A percentile compares a stretch with the other conserved stretches of the same genome.
phyloP scores from a whole-genome alignment of 108 stramenopile species.

The Cyclotella kingstonii region DNA sequence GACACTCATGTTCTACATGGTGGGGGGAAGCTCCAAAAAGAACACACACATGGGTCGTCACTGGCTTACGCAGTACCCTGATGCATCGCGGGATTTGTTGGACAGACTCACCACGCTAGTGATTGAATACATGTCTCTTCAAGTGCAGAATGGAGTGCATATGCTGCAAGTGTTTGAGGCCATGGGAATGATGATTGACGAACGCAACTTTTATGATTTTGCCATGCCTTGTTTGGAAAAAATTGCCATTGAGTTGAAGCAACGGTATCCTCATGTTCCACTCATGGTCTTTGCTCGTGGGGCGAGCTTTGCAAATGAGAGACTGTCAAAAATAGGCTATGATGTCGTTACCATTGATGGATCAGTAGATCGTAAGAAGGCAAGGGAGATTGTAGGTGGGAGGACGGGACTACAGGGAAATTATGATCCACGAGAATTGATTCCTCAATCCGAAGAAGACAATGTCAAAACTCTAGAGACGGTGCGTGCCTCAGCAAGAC shows the following conservation, averaged over 20 bases:
- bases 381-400: conserved; percentile 57
- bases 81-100: conserved; percentile 71
- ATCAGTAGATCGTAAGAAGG: conserved; percentile 62
- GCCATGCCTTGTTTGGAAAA: conserved; percentile 84
- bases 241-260: conserved; percentile 74
- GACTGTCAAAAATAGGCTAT: conserved; percentile 66
- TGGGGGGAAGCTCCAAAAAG: conserved; percentile 91
- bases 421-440: conserved; percentile 84
- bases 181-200: conserved; percentile 95
- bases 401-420: conserved; percentile 84
- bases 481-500: conserved; percentile 64
- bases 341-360: conserved; percentile 96
- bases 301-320: conserved; percentile 73
- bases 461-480: conserved; percentile 68
- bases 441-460: conserved; percentile 29
- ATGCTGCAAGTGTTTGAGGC: conserved; percentile 94
- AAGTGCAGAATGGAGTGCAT: conserved; percentile 89
- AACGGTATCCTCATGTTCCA: conserved; percentile 85
- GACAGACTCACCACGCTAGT: conserved; percentile 84
- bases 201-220: conserved; percentile 72
- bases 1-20: conserved; percentile 96
- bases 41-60: conserved; percentile 78
- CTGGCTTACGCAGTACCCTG: conserved; percentile 81
- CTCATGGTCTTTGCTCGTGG: conserved; percentile 93
- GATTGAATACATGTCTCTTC: conserved; percentile 90